phyloP scores from a whole-genome alignment of 176 grass and related monocot species.

The Carex cristatella region DNA sequence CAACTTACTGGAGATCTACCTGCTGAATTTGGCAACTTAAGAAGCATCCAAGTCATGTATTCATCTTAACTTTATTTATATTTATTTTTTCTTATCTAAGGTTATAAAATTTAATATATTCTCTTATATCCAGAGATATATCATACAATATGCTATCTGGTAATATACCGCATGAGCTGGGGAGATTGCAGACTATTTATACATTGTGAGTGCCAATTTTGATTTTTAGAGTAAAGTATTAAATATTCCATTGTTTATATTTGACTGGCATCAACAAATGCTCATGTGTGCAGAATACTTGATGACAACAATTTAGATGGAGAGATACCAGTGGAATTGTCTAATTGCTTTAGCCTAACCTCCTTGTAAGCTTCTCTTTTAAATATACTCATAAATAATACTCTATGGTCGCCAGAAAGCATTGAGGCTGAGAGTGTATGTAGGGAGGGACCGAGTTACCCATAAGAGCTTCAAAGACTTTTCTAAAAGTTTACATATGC shows the following conservation, averaged over 20 bases:
- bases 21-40: conserved; percentile 90
- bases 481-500: conserved; percentile 6
- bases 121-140: conserved; percentile 53
- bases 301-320: conserved; percentile 87
- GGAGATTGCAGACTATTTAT: conserved; percentile 83
- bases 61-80: background rate
- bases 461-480: background rate
- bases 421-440: background rate
- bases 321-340: conserved; percentile 74
- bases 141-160: conserved; percentile 72
- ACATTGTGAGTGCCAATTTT: conserved; percentile 64
- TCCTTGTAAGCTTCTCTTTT: conserved; percentile 55
- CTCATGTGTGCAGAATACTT: conserved; percentile 58
- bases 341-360: conserved; percentile 89
- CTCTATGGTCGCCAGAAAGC: background rate
- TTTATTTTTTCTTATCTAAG: background rate
- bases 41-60: conserved; percentile 96
- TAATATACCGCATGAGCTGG: conserved; percentile 77
- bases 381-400: background rate
- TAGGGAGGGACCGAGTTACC: background rate
- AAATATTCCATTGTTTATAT: background rate
- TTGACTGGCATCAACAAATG: conserved; percentile 9
- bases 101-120: conserved; percentile 10
- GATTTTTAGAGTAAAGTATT: background rate
- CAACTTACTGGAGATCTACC: conserved; percentile 57